Evolutionary conservation across 2,329 filamentous ascomycete genomes (phyloP).

Genomic region (Xylaria sp.): DNA sequence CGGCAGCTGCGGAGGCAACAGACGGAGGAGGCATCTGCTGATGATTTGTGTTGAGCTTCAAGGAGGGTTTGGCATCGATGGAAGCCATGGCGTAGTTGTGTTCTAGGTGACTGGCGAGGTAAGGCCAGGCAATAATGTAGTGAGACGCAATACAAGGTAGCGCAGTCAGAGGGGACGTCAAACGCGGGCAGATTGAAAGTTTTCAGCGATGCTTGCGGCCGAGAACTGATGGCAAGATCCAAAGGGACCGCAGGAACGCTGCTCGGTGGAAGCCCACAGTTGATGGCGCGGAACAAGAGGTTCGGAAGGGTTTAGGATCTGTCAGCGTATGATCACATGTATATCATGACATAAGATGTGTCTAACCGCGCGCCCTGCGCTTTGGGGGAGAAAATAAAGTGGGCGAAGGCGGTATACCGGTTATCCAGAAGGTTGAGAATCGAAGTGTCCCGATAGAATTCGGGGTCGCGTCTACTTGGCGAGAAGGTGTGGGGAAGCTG

Average conservation of each 20-base stretch:
- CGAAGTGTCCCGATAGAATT: not conserved
- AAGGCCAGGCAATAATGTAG: not conserved
- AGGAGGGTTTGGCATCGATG: constrained; percentile 45
- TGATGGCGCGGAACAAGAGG: not conserved
- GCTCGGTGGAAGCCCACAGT: not conserved
- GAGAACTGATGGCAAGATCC: not conserved
- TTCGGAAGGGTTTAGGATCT: not conserved
- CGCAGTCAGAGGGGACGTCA: not conserved
- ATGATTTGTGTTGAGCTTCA: constrained; percentile 47
- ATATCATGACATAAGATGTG: not conserved
- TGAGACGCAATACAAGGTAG: not conserved
- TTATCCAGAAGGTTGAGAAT: not conserved
- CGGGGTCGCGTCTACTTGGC: not conserved
- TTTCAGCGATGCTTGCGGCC: not conserved
- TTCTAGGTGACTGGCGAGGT: not conserved
- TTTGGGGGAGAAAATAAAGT: not conserved
- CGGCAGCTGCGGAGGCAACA: constrained; percentile 34
- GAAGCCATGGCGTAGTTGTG: constrained; percentile 42
- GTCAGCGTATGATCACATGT: not conserved
- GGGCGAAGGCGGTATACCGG: not conserved
- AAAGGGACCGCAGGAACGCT: not conserved
- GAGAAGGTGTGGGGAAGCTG: not conserved
- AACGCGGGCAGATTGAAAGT: not conserved
- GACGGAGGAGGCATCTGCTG: constrained; percentile 49
- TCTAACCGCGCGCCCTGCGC: not conserved